A percentile compares a stretch with the other conserved stretches of the same genome.
These are phyloP conservation scores for Suillus plorans DNA, from an alignment of 768 basidiomycete species.

Conservation along the genomic window DNA sequence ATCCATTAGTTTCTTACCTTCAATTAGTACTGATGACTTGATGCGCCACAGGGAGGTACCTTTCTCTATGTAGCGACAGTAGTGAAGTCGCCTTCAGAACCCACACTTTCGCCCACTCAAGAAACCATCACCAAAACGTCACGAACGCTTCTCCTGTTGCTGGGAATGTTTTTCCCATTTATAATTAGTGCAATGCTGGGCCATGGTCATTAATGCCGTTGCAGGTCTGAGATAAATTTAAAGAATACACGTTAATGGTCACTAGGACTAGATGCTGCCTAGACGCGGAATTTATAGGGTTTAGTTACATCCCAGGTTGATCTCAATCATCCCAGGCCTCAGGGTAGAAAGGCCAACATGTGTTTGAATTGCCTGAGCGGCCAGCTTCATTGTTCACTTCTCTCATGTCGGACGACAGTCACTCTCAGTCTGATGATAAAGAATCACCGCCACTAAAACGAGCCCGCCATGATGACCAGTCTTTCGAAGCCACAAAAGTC, in stretches of 20 bases:
- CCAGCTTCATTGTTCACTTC: neutral
- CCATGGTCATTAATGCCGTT: slow-evolving; percentile 45
- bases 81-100: slow-evolving; percentile 70
- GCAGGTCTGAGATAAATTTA: neutral
- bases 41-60: slow-evolving; percentile 69
- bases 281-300: neutral
- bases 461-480: slow-evolving; percentile 34
- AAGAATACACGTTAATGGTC: neutral
- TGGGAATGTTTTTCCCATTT: slow-evolving; percentile 75
- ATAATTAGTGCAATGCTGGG: slow-evolving; percentile 57
- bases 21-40: neutral
- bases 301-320: neutral
- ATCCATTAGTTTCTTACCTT: slow-evolving; percentile 9
- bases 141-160: slow-evolving; percentile 53
- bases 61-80: slow-evolving; percentile 95
- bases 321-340: neutral
- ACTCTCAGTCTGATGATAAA: slow-evolving; percentile 18
- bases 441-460: slow-evolving; percentile 37
- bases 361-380: neutral
- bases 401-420: neutral
- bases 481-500: slow-evolving; percentile 28
- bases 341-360: neutral
- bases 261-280: neutral
- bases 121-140: slow-evolving; percentile 44
- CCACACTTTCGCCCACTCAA: slow-evolving; percentile 25